phyloP scores from a whole-genome alignment of 768 basidiomycete genomes.

The Phlebiopsis flavidoalba region DNA sequence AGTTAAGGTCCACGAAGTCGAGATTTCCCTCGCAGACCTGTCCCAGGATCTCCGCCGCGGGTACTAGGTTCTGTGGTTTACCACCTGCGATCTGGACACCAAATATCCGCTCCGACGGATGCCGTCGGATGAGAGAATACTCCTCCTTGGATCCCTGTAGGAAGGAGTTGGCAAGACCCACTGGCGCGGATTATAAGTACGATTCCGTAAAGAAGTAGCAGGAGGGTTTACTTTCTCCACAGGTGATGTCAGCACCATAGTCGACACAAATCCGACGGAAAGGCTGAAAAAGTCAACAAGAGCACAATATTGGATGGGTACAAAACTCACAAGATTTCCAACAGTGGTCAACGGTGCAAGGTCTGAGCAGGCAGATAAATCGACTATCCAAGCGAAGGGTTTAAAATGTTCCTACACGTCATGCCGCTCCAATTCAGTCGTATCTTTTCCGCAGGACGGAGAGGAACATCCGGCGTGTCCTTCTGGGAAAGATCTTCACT shows the following conservation, averaged over 20 bases:
- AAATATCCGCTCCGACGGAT: constrained; percentile 82
- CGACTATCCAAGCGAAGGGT: not conserved
- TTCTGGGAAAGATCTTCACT: constrained; percentile 22
- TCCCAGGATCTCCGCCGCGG: constrained; percentile 77
- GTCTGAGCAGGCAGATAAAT: constrained; percentile 28
- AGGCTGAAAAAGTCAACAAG: constrained; percentile 45
- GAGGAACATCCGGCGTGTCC: constrained; percentile 65
- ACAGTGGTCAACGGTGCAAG: constrained; percentile 89
- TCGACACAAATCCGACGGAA: constrained; percentile 87
- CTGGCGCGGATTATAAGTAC: constrained; percentile 30
- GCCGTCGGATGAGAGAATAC: constrained; percentile 89
- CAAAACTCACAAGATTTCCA: constrained; percentile 73
- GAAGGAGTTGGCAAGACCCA: constrained; percentile 93
- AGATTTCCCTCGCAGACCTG: constrained; percentile 60
- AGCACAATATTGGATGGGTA: not conserved
- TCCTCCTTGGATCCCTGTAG: constrained; percentile 86
- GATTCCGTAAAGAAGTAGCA: not conserved
- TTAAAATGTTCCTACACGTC: constrained; percentile 54
- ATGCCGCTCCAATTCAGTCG: constrained; percentile 82
- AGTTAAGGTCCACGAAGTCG: constrained; percentile 94
- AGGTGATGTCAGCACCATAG: constrained; percentile 91
- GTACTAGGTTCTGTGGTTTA: constrained; percentile 71
- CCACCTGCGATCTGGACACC: constrained; percentile 93
- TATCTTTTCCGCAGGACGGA: constrained; percentile 79
- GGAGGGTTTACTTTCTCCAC: constrained; percentile 71